Evolutionary conservation across 2,329 filamentous ascomycete genomes (phyloP), one percentile per base, ranked within the genome.

Genomic region (Fusarium sp.): DNA sequence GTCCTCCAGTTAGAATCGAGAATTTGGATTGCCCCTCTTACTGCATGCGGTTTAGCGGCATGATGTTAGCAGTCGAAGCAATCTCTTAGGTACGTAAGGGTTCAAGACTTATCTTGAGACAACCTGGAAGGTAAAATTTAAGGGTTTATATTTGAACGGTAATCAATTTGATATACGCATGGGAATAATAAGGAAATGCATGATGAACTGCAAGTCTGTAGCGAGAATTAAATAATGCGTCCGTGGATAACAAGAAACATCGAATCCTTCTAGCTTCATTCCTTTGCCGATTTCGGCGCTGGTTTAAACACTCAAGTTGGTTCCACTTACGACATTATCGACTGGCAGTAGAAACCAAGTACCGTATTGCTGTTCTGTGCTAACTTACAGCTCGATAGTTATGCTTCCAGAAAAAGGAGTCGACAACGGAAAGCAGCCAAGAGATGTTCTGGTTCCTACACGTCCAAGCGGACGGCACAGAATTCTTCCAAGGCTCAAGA

Each of bases 1-100:
- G 59, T 55, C 66, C 42, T 61, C 68, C 68, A 71, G 35, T 71
- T 46, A 69, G 60, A 66, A 43, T 42, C 35, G 56, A 46, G 53
- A 46, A 59, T 44, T 31, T 56, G 16, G 31, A 35, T n/a, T 75
- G 68, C 77, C 77, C 78, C 77, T 78, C 78, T 71, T 79, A 71
- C 78, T 61, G 12, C 8, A 52, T 74, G 20, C 4, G 67, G 77
- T 28, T 66, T 80, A 78, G 77, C 64, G 61, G 26, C 3, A 20
- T 38, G 26, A 20, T 31, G 21, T 18, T 59, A 18, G 13, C 20
- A 49, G 26, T 37, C 21, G 26, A 57, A 26, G 37, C 29, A 50
- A 24, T 65, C 35, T 49, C 35, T 35, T 57, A 38, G 29, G 29
- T 33, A 33, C 6, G 15, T 11, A 10, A 13, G 15, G 8, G n/a